A percentile compares a stretch with the other conserved stretches of the same genome.
These are phyloP conservation scores for Fraxinus quadrangulata DNA, from an alignment of 257 asterid genomes.

Conservation along the genomic window DNA sequence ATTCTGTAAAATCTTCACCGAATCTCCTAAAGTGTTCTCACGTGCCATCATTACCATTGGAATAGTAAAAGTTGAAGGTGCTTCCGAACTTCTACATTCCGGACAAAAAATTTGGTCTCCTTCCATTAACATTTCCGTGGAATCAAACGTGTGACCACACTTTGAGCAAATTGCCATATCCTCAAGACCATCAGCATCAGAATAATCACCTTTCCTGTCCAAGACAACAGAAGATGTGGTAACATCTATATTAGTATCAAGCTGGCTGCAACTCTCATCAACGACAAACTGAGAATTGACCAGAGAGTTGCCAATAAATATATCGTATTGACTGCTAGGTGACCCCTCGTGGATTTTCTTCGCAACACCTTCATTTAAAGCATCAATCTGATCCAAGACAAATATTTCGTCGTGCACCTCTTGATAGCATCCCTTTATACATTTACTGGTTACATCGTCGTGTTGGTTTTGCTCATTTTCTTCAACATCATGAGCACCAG, in stretches of 20 bases:
- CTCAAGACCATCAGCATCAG: constrained; percentile 35
- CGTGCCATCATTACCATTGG: constrained; percentile 24
- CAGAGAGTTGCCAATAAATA: constrained; percentile 27
- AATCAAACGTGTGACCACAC: constrained; percentile 49
- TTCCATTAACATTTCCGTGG: constrained; percentile 41
- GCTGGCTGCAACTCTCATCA: constrained; percentile 38
- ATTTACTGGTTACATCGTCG: constrained; percentile 59
- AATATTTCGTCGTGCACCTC: constrained; percentile 62
- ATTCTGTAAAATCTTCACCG: constrained; percentile 31
- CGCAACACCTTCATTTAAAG: constrained; percentile 39
- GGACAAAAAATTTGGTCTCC: constrained; percentile 57
- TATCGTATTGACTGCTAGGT: constrained; percentile 35
- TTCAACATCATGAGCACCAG: constrained; percentile 70
- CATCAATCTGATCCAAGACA: constrained; percentile 65
- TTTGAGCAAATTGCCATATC: constrained; percentile 54
- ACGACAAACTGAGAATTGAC: constrained; percentile 20
- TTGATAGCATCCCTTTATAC: constrained; percentile 39
- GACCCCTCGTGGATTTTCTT: constrained; percentile 34
- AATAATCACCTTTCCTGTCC: constrained; percentile 31
- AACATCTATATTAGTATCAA: constrained; percentile 32
- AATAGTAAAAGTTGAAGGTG: constrained; percentile 28
- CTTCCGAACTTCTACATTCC: constrained; percentile 53
- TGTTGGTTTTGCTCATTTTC: constrained; percentile 61
- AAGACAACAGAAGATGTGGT: constrained; percentile 39
- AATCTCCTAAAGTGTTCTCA: constrained; percentile 35